Percentiles rank a stretch among this genome's conserved stretches.
Evolutionary conservation across 805 yeast genomes (phyloP).

Genomic region (Lipomyces oligophaga): DNA sequence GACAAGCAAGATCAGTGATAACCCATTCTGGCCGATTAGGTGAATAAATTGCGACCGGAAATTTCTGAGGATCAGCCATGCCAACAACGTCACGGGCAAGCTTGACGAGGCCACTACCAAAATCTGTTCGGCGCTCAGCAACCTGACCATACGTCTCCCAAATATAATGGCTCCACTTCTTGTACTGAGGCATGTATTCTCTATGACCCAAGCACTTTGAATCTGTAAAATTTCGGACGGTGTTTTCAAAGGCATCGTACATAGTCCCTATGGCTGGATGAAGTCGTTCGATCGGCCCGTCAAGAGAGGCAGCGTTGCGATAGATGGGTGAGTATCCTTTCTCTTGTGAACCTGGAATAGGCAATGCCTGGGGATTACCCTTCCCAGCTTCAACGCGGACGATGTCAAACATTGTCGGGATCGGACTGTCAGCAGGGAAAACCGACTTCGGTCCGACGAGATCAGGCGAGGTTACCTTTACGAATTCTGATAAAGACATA

Average conservation of each 20-base stretch:
- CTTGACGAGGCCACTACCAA: constrained; percentile 55
- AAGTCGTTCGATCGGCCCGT: constrained; percentile 31
- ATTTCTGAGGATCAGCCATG: constrained; percentile 39
- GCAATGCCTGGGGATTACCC: constrained; percentile 37
- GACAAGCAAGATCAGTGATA: constrained; percentile 63
- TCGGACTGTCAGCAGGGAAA: constrained; percentile 15
- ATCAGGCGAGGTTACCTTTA: constrained; percentile 1
- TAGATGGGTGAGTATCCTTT: constrained; percentile 53
- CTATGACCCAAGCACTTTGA: constrained; percentile 43
- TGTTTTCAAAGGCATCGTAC: constrained; percentile 21
- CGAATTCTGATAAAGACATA: constrained; percentile 9
- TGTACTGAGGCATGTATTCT: constrained; percentile 36
- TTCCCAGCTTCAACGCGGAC: neutral
- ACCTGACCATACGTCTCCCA: constrained; percentile 46
- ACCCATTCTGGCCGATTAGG: constrained; percentile 66
- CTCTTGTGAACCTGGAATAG: constrained; percentile 42
- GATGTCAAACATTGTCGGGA: constrained; percentile 13
- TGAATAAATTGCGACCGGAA: constrained; percentile 54
- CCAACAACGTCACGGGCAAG: constrained; percentile 35
- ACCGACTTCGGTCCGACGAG: constrained; percentile 17
- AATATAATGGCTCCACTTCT: constrained; percentile 44
- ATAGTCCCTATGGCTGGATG: constrained; percentile 24
- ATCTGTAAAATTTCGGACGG: constrained; percentile 18
- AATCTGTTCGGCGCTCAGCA: constrained; percentile 42
- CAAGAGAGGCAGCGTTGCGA: constrained; percentile 43